phyloP scores from a whole-genome alignment of 345 rosid genomes.

The Melaleuca quinquenervia region DNA sequence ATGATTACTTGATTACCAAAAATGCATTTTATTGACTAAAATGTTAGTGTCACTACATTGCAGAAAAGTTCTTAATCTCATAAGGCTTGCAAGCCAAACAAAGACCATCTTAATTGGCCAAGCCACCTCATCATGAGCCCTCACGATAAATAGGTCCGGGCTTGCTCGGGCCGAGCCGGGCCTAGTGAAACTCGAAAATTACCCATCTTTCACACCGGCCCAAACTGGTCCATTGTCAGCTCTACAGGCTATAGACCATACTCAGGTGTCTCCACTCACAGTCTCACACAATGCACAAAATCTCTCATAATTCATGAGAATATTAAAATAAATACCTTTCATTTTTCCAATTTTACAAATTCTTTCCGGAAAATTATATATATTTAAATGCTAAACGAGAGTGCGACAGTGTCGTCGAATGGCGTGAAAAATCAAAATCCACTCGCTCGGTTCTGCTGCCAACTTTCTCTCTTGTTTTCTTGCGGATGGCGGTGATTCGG shows the following conservation, averaged over 20 bases:
- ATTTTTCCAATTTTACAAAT: not conserved
- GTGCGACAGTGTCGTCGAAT: not conserved
- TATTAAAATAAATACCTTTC: not conserved
- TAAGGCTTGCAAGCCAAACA: too few species aligned
- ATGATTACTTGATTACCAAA: too few species aligned
- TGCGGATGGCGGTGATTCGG: not conserved
- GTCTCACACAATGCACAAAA: not conserved
- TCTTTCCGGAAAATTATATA: too few species aligned
- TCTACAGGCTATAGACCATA: not conserved
- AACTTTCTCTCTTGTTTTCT: not conserved
- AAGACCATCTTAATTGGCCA: not conserved
- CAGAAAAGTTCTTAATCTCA: too few species aligned
- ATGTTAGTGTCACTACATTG: too few species aligned
- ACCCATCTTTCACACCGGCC: not conserved
- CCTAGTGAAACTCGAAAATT: not conserved
- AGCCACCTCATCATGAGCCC: not conserved
- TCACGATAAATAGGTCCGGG: rapidly evolving
- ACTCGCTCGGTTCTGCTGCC: not conserved
- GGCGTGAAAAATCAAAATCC: not conserved
- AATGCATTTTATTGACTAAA: too few species aligned
- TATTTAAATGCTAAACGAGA: not conserved
- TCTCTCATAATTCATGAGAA: not conserved
- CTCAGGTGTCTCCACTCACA: not conserved
- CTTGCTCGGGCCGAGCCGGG: not conserved
- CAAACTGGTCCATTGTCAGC: not conserved